Conservation (phyloP, 495 filamentous ascomycete species). For the Trichoderma gamsii region DNA sequence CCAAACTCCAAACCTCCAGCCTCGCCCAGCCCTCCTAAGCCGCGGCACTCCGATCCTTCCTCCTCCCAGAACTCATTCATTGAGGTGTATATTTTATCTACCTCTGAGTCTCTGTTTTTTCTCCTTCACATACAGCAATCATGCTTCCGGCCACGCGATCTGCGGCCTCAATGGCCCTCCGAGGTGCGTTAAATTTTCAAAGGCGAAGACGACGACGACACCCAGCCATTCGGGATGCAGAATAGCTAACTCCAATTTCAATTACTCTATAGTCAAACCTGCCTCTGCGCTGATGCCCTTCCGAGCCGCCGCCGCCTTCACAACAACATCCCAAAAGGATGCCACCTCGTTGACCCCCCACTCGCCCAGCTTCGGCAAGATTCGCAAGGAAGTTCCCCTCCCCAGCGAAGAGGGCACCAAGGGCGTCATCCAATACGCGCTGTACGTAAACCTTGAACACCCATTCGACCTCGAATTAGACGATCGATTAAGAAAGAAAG, state of each 20-base stretch:
- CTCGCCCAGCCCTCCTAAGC: not conserved
- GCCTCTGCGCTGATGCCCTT: slow-evolving; percentile 52
- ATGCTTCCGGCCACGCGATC: slow-evolving; percentile 63
- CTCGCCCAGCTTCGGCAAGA: slow-evolving; percentile 35
- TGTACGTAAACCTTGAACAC: slow-evolving; percentile 53
- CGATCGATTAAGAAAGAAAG: too few relatives aligned
- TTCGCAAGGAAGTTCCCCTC: slow-evolving; percentile 69
- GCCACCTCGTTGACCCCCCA: slow-evolving; percentile 45
- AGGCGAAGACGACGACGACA: slow-evolving; percentile 11
- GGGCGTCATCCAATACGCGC: slow-evolving; percentile 91
- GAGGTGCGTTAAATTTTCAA: slow-evolving; percentile 48
- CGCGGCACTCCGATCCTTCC: not conserved
- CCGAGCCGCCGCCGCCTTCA: slow-evolving; percentile 57
- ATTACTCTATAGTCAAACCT: slow-evolving; percentile 50
- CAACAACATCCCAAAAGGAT: slow-evolving; percentile 53
- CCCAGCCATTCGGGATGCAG: slow-evolving; percentile 8
- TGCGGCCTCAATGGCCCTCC: slow-evolving; percentile 60
- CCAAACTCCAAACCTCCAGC: not conserved
- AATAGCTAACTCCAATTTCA: slow-evolving; percentile 14
- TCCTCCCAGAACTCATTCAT: not conserved
- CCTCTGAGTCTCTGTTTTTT: not conserved
- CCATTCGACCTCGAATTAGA: too few relatives aligned
- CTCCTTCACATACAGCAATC: not conserved
- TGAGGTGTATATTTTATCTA: not conserved
- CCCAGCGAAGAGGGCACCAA: slow-evolving; percentile 90